Evolutionary conservation across 2,329 filamentous ascomycete species (phyloP), one percentile per base, ranked within the genome.

Genomic region (Pyrenophora seminiperda): DNA sequence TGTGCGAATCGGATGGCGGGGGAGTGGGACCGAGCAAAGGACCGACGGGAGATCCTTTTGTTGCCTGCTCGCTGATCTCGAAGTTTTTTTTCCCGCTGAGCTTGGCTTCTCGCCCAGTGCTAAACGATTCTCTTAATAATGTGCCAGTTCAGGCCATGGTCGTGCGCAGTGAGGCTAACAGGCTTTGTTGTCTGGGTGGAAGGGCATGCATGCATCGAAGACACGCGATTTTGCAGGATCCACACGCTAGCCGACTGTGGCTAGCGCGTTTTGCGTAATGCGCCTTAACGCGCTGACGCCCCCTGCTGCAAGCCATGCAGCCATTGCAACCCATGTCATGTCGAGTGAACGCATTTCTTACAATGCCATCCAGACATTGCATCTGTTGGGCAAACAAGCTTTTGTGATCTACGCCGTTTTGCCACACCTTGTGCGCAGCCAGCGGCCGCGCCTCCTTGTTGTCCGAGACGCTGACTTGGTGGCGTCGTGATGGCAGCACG

Each of bases 1-100:
- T 52, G 59, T 62, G 55, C 62, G 50, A 58, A 61, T 65, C 66
- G 62, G 66, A 68, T 54, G 62, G 68, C 62, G 68, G 67, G 66
- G 66, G 65, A 48, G 58, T 53, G 46, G 34, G 49, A 56, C 68
- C 67, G 65, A 68, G 49, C 50, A 61, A 63, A 58, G 50, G 55
- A 62, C 67, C 55, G 56, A 60, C 44, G 51, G 51, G 55, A 50
- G 59, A 61, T 59, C 50, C 39, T 51, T 53, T 54, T 56, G 47
- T 56, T 27, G 24, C 39, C 47, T 42, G 34, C 44, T 47, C 20
- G 36, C 49, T 50, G 39, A 42, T 47, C 54, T 62, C 49, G 57
- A 43, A 49, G 50, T 56, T 59, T 56, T 54, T 40, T 47, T 46
- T 27, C 19, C 36, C 27, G 40, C 32, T 15, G 34, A 37, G 37